Base-by-base conservation (phyloP, 768 basidiomycete species). In the Glaciozyma antarctica region DNA sequence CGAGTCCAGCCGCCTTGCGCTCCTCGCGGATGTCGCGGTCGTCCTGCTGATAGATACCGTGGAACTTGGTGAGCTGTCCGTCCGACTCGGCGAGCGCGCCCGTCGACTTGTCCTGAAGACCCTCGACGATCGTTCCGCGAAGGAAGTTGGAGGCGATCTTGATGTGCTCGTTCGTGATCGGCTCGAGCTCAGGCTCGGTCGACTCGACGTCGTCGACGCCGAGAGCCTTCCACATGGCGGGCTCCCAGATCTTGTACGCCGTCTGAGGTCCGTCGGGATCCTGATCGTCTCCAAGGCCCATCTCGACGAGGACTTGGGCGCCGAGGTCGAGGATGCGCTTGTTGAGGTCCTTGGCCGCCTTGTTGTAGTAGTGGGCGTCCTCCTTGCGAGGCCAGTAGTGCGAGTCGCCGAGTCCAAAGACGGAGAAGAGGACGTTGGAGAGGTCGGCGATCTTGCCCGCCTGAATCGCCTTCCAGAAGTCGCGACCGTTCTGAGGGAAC, bases 121-220 rank as follows among this genome's bases (percentile, higher is more conserved):
- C 94, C 75, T 98, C 93, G 1, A 80, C 81, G 76, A 99, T 98
- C 45, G 95, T 98, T 3, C 95, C 95, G 60, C 95, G 88, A 26
- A 97, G 82, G 79, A 87, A 97, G 62, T 86, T 84, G 55, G 88
- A 90, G 8, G 94, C 92, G 56, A 88, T 95, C 80, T 98, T 99
- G 82, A 98, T 97, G 77, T 98, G 91, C 78, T 99, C 95, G 80
- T 98, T 97, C 61, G 95, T 97, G 77, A 99, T 94, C 1, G 90
- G 85, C 72, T 98, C 93, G 0, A 93, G 93, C 75, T 98, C 93
- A 24, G 86, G 87, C 77, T 98, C 95, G 41, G 81, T 83, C 24
- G 97, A 84, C 75, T 95, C 88, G 57, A 98, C 79, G 21, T 79
- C 80, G 76, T 92, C 95, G 54, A 98, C 92, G 58, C 94, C 92